Base-by-base conservation (phyloP, 768 basidiomycete species). In the Boletus tomentosulus region DNA sequence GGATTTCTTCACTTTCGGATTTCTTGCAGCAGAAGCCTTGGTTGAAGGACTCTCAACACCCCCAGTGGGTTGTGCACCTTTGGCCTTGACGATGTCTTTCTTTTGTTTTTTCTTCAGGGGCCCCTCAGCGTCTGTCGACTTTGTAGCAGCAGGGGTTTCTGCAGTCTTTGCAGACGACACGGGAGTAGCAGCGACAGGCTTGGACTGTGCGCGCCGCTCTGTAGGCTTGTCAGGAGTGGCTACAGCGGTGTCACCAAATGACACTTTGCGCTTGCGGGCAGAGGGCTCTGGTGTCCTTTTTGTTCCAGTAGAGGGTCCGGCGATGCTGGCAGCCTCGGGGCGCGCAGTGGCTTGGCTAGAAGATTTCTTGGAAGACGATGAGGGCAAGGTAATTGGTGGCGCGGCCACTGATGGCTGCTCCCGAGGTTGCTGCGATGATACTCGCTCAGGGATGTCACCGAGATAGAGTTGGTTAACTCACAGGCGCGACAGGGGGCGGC, bases 261-360 rank as follows among this genome's bases (percentile, higher is more conserved):
- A 60, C 41, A 55, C 54, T 54, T 59, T 72, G 35, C 63, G 70
- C 55, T 67, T 74, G 61, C 63, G 66, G 50, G 50, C 49, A 7
- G 51, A 25, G 15, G 57, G 37, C 1, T 48, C 49, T 0, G 57
- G 34, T 16, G 45, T 38, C 39, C 42, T 46, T 28, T 30, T 19
- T 9, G 50, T 16, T 8, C 30, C 37, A 37, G 31, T 6, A 39
- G 54, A 24, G n/a, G 41, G 9, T 6, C 27, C 24, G 2, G 43
- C 6, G 10, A 41, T 19, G 11, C 12, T 30, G 10, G 7, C 1
- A 44, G 28, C 41, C 27, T 34, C 19, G n/a, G 38, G 38, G 11
- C 9, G 46, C 3, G 5, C 35, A 48, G 4, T 16, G 6, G 25
- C n/a, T 16, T 25, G 44, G 3, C 12, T 11, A 27, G 11, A 19